Evolutionary conservation across 2,329 filamentous ascomycete species (phyloP).

Genomic region (Ceratocystis lukuohia): DNA sequence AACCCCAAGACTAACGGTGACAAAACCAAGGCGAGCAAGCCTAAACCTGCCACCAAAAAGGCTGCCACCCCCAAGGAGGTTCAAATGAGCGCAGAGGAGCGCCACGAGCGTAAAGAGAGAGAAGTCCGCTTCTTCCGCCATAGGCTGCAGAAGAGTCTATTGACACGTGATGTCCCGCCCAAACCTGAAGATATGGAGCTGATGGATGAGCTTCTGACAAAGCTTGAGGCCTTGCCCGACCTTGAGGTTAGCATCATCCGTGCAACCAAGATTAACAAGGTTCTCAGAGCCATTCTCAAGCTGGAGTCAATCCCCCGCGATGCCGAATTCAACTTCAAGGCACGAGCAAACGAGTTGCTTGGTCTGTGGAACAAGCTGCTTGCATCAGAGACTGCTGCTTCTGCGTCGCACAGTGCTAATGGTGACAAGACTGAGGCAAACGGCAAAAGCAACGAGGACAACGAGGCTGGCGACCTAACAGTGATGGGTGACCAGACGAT

Average conservation of each 20-base stretch:
- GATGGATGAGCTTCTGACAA: slow-evolving; percentile 64
- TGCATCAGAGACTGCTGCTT: slow-evolving; percentile 38
- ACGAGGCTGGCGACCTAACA: slow-evolving; percentile 26
- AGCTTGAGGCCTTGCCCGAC: slow-evolving; percentile 66
- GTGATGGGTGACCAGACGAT: slow-evolving; percentile 29
- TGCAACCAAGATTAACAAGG: slow-evolving; percentile 95
- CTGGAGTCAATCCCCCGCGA: slow-evolving; percentile 74
- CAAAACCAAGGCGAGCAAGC: slow-evolving; percentile 41
- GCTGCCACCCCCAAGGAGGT: slow-evolving; percentile 41
- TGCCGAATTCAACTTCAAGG: slow-evolving; percentile 78
- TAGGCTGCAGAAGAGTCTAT: slow-evolving; percentile 85
- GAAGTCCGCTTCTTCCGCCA: slow-evolving; percentile 89
- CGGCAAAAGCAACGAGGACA: slow-evolving; percentile 29
- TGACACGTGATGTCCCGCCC: slow-evolving; percentile 72
- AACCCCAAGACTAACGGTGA: slow-evolving; percentile 37
- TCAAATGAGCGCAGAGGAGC: slow-evolving; percentile 45
- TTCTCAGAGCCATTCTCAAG: slow-evolving; percentile 87
- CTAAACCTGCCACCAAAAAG: slow-evolving; percentile 40
- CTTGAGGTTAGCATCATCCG: slow-evolving; percentile 83
- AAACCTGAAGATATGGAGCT: slow-evolving; percentile 70
- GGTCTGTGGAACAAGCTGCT: slow-evolving; percentile 80
- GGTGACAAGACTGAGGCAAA: slow-evolving; percentile 32
- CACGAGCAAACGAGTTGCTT: slow-evolving; percentile 65
- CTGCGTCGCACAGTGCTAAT: slow-evolving; percentile 36
- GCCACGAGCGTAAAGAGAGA: slow-evolving; percentile 48